phyloP scores from a whole-genome alignment of 176 grass and related monocot species.

The Oryza nivara region DNA sequence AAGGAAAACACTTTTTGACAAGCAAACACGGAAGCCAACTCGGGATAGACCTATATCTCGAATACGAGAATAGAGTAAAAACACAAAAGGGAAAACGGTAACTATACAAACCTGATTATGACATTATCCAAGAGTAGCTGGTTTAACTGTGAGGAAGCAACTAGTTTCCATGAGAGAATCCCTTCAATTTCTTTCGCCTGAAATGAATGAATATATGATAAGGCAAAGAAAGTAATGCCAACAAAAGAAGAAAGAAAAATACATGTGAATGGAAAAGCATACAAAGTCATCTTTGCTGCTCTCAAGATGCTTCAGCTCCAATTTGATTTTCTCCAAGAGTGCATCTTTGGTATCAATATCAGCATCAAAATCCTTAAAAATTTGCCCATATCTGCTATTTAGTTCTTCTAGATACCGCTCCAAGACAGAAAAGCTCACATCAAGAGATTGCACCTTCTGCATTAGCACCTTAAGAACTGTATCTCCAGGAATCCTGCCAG shows the following conservation, averaged over 20 bases:
- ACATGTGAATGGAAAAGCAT: constrained; percentile 35
- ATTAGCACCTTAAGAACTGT: constrained; percentile 92
- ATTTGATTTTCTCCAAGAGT: constrained; percentile 66
- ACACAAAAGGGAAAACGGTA: not conserved
- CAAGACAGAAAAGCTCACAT: constrained; percentile 94
- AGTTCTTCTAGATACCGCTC: constrained; percentile 91
- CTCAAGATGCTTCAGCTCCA: constrained; percentile 74
- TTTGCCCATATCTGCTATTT: constrained; percentile 89
- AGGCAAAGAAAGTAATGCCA: constrained; percentile 24
- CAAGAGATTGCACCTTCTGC: constrained; percentile 96
- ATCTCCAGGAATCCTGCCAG: constrained; percentile 92
- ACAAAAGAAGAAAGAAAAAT: constrained; percentile 21
- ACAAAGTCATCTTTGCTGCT: constrained; percentile 63
- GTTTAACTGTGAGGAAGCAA: constrained; percentile 77
- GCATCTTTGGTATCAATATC: constrained; percentile 78
- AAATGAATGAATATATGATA: constrained; percentile 46
- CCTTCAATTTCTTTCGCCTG: constrained; percentile 69
- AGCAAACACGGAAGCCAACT: not conserved
- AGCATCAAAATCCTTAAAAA: constrained; percentile 95
- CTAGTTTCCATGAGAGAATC: constrained; percentile 68
- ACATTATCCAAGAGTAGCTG: constrained; percentile 60
- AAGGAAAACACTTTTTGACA: not conserved
- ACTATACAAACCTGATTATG: constrained; percentile 60
- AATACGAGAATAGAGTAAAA: not conserved
- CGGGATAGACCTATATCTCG: not conserved